These are phyloP conservation scores for Plantago major DNA, from an alignment of 257 asterid species.

Conservation along the genomic window DNA sequence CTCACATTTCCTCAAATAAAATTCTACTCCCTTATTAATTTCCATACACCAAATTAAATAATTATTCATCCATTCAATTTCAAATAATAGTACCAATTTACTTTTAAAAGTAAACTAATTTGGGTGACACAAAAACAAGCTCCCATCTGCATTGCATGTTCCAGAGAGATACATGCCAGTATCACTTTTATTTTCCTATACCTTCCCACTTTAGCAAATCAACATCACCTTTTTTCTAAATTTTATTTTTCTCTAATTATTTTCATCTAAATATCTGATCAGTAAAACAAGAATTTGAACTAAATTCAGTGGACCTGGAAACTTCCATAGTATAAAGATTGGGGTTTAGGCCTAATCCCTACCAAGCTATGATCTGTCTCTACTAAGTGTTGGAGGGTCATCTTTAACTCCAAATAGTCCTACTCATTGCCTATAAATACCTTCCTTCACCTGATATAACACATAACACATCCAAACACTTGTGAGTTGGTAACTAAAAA, in stretches of 20 bases:
- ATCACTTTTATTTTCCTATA: slow-evolving; percentile 21
- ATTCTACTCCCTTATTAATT: neutral
- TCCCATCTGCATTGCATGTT: slow-evolving; percentile 42
- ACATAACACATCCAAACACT: slow-evolving; percentile 21
- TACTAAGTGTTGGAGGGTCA: slow-evolving; percentile 39
- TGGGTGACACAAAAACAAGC: slow-evolving; percentile 20
- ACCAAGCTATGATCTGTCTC: slow-evolving; percentile 33
- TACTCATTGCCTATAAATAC: slow-evolving; percentile 51
- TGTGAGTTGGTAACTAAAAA: slow-evolving; percentile 15
- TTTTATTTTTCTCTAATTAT: neutral
- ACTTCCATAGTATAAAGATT: slow-evolving; percentile 35
- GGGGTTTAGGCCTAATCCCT: slow-evolving; percentile 40
- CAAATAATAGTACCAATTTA: neutral
- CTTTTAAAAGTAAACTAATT: neutral
- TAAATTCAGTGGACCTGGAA: slow-evolving; percentile 33
- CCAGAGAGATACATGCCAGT: slow-evolving; percentile 11
- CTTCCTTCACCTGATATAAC: neutral
- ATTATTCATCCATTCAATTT: slow-evolving; percentile 22
- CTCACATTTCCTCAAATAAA: slow-evolving; percentile 28
- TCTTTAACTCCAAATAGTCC: slow-evolving; percentile 9
- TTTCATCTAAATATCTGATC: slow-evolving; percentile 10
- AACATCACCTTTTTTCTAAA: slow-evolving; percentile 34
- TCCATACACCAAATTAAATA: slow-evolving; percentile 5
- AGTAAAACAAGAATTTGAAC: neutral
- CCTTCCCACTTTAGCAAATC: slow-evolving; percentile 45